A percentile compares a stretch with the other conserved stretches of the same genome.
Conservation (phyloP, 2,329 filamentous ascomycete species). For the Alternaria sp. region DNA sequence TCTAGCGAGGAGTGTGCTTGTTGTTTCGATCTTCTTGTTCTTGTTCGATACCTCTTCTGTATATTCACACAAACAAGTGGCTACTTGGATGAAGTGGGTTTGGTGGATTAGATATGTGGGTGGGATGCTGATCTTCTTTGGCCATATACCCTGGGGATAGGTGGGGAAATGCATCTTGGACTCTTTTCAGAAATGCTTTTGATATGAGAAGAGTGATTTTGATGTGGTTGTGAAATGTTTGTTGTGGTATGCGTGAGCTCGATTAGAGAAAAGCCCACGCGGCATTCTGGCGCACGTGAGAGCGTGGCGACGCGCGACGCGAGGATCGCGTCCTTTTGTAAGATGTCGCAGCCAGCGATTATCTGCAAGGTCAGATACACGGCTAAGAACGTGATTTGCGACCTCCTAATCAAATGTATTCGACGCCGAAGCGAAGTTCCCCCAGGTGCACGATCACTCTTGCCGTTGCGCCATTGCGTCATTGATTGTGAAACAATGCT, state of each 20-base stretch:
- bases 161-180: slow-evolving; percentile 11
- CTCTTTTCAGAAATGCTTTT: background rate
- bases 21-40: background rate
- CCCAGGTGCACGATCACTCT: background rate
- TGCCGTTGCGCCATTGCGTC: slow-evolving; percentile 27
- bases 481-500: slow-evolving; percentile 24
- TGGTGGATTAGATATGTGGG: background rate
- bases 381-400: background rate
- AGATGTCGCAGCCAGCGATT: background rate
- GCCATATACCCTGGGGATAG: slow-evolving; percentile 20
- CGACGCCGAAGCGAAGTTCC: background rate
- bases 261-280: background rate
- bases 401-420: background rate
- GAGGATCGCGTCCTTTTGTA: background rate
- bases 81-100: slow-evolving; percentile 1
- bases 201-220: too few relatives aligned
- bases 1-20: slow-evolving; percentile 15
- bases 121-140: slow-evolving; percentile 11
- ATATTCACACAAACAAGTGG: slow-evolving; percentile 3
- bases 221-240: background rate
- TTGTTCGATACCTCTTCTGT: slow-evolving; percentile 14
- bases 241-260: background rate
- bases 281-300: slow-evolving; percentile 10
- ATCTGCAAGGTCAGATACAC: background rate
- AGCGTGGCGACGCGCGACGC: slow-evolving; percentile 18